Evolutionary conservation across 768 basidiomycete species (phyloP), one percentile per base, ranked within the genome.

Genomic region (Lactifluus piperatus): DNA sequence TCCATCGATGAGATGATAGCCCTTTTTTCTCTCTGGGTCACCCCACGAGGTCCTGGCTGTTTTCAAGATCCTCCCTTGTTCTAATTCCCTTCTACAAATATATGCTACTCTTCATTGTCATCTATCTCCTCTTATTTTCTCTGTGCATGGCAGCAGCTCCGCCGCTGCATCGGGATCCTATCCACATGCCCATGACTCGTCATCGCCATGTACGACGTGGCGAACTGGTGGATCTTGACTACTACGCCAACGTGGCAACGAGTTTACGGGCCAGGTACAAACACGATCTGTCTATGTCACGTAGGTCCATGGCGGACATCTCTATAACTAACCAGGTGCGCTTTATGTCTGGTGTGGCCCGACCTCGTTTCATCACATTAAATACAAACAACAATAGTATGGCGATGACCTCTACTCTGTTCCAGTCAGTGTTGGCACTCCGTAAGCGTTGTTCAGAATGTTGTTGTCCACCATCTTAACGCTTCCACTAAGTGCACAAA

Each of bases 331-430:
- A 86, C 70, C 79, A 84, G 75, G 82, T 82, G 49, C 18, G 74
- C 65, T 5, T 24, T 13, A 16, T 44, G 7, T 44, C 43, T 22
- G 9, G 41, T 43, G 41, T 44, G 14, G 47, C 27, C 4, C 7
- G 26, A 44, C 41, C 34, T 4, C 34, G 18, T 5, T 34, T 22
- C 36, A 13, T 48, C 47, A 39, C 22, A 37, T n/a, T n/a, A n/a
- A n/a, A n/a, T n/a, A n/a, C n/a, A 22, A 8, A 16, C 8, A 20
- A 49, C 10, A 1, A 34, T 13, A 9, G 24, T 86, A 84, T 65
- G 71, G 60, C 67, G 86, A 87, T 45, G 70, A 79, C 0, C 82
- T 79, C 62, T 88, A 86, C 67, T 78, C 81, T 58, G 82, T 77
- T 1, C 67, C 70, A 16, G 68, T 86, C 1, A 71, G 64, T 51